phyloP scores from a whole-genome alignment of 106 monocot species.

The Allium fistulosum region DNA sequence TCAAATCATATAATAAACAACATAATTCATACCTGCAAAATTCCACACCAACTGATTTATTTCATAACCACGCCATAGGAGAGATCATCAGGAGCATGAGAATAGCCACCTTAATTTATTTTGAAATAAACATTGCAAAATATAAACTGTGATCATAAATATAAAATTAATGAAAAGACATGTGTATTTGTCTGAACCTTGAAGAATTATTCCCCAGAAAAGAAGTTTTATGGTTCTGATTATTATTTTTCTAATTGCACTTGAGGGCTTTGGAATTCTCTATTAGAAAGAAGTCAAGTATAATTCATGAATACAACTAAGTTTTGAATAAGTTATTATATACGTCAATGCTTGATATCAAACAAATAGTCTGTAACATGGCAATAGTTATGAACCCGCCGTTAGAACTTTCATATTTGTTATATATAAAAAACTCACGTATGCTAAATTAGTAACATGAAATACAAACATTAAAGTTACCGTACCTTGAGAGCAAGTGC shows the following conservation, averaged over 20 bases:
- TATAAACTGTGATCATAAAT: neutral
- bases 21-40: conserved; percentile 28
- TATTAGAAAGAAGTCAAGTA: neutral
- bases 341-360: too few relatives aligned
- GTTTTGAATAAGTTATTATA: too few relatives aligned
- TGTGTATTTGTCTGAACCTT: conserved; percentile 15
- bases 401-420: too few relatives aligned
- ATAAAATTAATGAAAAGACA: neutral
- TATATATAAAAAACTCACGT: too few relatives aligned
- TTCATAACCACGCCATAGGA: conserved; percentile 51
- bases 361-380: too few relatives aligned
- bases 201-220: conserved; percentile 43
- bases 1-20: neutral
- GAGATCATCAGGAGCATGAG: conserved; percentile 41
- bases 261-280: conserved; percentile 21
- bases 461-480: neutral
- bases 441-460: neutral
- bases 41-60: conserved; percentile 37
- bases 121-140: neutral
- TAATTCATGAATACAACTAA: too few relatives aligned
- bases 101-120: conserved; percentile 30
- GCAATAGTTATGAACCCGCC: too few relatives aligned
- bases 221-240: conserved; percentile 41
- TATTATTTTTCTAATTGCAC: conserved; percentile 20
- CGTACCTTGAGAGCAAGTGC: conserved; percentile 36